These are phyloP conservation scores for Pterocarpus macrocarpus DNA, from an alignment of 306 rosid genomes.

Conservation along the genomic window DNA sequence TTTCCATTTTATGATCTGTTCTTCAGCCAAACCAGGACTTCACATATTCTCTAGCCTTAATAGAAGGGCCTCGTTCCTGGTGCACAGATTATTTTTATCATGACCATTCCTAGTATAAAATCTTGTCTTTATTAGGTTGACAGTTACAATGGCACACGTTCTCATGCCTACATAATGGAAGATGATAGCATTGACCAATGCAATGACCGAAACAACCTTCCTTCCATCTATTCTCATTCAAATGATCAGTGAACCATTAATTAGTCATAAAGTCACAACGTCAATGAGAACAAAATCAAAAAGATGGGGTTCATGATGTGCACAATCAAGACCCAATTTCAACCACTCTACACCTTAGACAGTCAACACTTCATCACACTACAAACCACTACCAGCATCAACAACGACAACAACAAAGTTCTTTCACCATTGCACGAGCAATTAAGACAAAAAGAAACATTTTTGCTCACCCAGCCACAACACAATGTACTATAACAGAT, in stretches of 20 bases:
- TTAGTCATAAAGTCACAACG: slow-evolving; percentile 12
- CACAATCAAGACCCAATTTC: not conserved
- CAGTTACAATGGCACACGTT: slow-evolving; percentile 13
- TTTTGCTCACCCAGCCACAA: not conserved
- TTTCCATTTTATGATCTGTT: not conserved
- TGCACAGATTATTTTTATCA: not conserved
- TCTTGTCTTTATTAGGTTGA: not conserved
- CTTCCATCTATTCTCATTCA: not conserved
- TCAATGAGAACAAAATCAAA: not conserved
- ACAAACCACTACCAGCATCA: not conserved
- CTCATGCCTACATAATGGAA: not conserved
- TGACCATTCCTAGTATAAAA: not conserved
- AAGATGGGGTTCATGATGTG: not conserved
- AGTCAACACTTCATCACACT: not conserved
- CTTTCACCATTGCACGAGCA: not conserved
- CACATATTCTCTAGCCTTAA: not conserved
- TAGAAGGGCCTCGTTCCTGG: not conserved
- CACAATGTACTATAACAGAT: not conserved
- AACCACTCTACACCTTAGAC: not conserved
- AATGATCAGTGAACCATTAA: not conserved
- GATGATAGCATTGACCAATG: not conserved
- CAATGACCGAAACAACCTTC: slow-evolving; percentile 6
- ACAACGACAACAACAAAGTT: not conserved
- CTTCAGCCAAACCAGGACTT: not conserved
- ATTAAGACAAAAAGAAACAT: not conserved